These are phyloP conservation scores for Aspergillus sclerotioniger DNA, from an alignment of 495 filamentous ascomycete species.

Conservation along the genomic window DNA sequence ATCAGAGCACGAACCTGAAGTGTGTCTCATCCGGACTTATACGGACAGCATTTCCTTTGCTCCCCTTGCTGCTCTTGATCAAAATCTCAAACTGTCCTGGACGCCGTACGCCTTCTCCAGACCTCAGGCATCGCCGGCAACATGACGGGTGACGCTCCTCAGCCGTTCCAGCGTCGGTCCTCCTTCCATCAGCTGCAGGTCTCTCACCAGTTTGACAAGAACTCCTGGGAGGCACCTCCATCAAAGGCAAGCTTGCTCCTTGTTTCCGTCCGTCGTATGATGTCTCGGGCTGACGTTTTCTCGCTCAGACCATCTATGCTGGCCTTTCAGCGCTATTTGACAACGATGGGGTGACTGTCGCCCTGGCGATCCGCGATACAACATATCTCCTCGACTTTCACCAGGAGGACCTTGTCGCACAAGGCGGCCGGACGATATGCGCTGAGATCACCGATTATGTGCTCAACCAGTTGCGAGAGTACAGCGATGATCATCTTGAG, in stretches of 20 bases:
- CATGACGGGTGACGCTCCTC: background rate
- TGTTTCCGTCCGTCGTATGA: background rate
- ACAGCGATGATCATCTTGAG: slow-evolving; percentile 59
- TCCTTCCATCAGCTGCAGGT: slow-evolving; percentile 34
- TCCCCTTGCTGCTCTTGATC: background rate
- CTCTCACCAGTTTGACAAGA: slow-evolving; percentile 23
- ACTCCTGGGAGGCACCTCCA: slow-evolving; percentile 26
- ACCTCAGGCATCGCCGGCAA: slow-evolving; percentile 13
- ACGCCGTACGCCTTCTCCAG: background rate
- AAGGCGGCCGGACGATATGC: slow-evolving; percentile 25
- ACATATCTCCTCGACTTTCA: slow-evolving; percentile 77
- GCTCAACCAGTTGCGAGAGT: slow-evolving; percentile 51
- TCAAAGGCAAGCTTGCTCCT: slow-evolving; percentile 20
- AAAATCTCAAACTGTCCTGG: no score
- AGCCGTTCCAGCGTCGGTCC: slow-evolving; percentile 30
- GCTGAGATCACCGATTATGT: slow-evolving; percentile 52
- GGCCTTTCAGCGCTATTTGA: slow-evolving; percentile 58
- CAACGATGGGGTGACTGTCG: slow-evolving; percentile 51
- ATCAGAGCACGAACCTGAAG: background rate
- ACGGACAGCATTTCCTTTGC: background rate
- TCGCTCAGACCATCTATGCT: slow-evolving; percentile 57
- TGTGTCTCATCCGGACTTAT: background rate
- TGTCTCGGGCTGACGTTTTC: slow-evolving; percentile 1
- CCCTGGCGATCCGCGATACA: slow-evolving; percentile 71
- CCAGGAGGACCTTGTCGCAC: slow-evolving; percentile 47